Percentiles rank a stretch among this genome's conserved stretches.
Evolutionary conservation across 495 filamentous ascomycete species (phyloP).

Genomic region (Lentithecium fluviatile): DNA sequence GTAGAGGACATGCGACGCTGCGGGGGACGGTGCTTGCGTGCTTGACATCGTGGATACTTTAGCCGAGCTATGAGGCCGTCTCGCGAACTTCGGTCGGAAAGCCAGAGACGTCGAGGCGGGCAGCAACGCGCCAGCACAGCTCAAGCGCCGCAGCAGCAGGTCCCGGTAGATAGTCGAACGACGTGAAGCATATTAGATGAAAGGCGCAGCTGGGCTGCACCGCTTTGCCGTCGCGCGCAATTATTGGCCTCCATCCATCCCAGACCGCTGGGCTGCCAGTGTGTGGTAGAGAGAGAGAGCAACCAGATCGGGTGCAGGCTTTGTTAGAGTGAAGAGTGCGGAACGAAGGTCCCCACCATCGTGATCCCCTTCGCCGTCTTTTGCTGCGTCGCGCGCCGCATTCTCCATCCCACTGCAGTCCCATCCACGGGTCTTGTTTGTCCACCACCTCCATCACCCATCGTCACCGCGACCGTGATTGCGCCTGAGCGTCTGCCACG

Average conservation of each 20-base stretch:
- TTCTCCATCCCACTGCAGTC: too few relatives aligned
- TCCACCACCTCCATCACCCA: too few relatives aligned
- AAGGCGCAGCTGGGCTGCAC: slow-evolving; percentile 9
- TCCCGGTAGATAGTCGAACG: not conserved
- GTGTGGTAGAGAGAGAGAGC: slow-evolving; percentile 12
- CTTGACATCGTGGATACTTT: not conserved
- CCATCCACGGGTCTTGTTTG: too few relatives aligned
- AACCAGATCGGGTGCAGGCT: slow-evolving; percentile 9
- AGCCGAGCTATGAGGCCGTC: not conserved
- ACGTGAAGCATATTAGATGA: slow-evolving; percentile 4
- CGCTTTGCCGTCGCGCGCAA: not conserved
- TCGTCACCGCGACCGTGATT: too few relatives aligned
- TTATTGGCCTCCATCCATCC: slow-evolving; percentile 11
- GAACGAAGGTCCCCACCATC: not conserved
- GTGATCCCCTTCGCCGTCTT: not conserved
- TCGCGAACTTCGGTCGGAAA: not conserved
- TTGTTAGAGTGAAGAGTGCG: slow-evolving; percentile 8
- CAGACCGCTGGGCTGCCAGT: not conserved
- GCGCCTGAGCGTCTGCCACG: slow-evolving; percentile 9
- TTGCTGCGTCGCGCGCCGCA: not conserved
- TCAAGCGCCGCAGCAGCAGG: not conserved
- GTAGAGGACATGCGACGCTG: not conserved
- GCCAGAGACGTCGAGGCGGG: slow-evolving; percentile 1
- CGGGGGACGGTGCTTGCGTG: not conserved
- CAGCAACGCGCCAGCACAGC: not conserved